These are phyloP conservation scores for Chaetomiaceae sp. DNA, from an alignment of 2,329 filamentous ascomycete genomes.

Conservation along the genomic window DNA sequence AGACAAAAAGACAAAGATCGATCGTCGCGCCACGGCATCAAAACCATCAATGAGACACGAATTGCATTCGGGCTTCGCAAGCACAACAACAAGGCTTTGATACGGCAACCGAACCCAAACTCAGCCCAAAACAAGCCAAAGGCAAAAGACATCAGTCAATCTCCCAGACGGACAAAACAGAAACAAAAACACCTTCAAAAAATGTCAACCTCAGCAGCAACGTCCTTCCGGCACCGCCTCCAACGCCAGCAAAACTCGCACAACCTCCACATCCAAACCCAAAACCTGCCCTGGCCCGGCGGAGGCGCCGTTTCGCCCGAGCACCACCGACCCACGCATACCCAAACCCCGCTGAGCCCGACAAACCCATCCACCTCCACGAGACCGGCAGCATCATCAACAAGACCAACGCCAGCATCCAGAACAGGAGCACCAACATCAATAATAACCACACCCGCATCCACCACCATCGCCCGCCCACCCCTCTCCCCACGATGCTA, in stretches of 20 bases:
- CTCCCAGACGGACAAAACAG: no score
- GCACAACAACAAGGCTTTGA: no score
- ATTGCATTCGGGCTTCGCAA: no score
- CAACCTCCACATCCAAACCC: constrained; percentile 1
- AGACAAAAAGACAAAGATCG: no score
- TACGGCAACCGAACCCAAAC: no score
- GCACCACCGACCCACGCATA: neutral
- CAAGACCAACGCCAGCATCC: no score
- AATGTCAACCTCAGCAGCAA: neutral
- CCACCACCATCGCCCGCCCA: neutral
- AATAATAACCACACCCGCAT: no score
- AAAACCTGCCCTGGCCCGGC: constrained; percentile 1
- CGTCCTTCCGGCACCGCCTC: constrained; percentile 13
- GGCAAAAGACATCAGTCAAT: no score
- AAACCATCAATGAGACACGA: no score
- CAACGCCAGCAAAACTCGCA: constrained; percentile 1
- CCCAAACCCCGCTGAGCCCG: neutral
- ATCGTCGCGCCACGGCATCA: no score
- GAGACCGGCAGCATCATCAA: no score
- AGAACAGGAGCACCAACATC: no score
- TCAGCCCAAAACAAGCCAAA: neutral
- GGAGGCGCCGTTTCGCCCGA: neutral
- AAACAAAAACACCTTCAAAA: neutral
- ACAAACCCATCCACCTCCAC: neutral
- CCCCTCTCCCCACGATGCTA: constrained; percentile 7